Evolutionary conservation across 139 green algal genomes (phyloP).

Genomic region (Asterochloris sp.): DNA sequence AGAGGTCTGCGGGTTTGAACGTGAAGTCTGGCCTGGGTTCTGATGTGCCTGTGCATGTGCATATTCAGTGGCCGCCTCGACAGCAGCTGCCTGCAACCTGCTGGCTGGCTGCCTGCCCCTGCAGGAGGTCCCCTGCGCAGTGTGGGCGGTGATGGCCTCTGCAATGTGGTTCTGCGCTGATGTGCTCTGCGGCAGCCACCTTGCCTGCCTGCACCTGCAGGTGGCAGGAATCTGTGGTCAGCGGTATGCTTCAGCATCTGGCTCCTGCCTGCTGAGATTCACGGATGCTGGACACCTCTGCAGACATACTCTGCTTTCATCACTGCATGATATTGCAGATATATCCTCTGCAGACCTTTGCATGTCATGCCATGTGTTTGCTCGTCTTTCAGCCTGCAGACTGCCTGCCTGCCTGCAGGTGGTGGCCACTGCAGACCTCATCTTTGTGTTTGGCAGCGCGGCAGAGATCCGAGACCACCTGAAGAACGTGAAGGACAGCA

Average conservation of each 20-base stretch:
- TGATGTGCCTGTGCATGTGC: too few relatives aligned
- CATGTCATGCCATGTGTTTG: not conserved
- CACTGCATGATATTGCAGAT: not conserved
- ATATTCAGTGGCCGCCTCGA: too few relatives aligned
- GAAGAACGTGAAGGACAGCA: not conserved
- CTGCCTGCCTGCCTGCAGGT: conserved; percentile 7
- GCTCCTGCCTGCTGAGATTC: not conserved
- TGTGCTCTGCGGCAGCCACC: too few relatives aligned
- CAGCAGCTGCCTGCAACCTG: too few relatives aligned
- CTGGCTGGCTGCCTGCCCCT: too few relatives aligned
- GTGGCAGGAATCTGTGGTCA: too few relatives aligned
- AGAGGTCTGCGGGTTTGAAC: too few relatives aligned
- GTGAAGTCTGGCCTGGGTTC: too few relatives aligned
- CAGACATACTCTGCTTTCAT: not conserved
- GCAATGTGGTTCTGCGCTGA: too few relatives aligned
- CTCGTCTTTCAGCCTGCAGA: not conserved
- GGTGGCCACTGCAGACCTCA: conserved; percentile 1
- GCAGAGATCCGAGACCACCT: not conserved
- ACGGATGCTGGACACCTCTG: not conserved
- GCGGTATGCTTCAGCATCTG: not conserved
- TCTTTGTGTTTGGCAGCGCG: conserved; percentile 5
- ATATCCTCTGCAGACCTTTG: not conserved
- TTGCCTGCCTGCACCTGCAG: too few relatives aligned
- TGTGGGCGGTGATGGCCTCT: too few relatives aligned
- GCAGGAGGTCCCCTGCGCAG: too few relatives aligned